These are phyloP conservation scores for Phytopythium montanum DNA, from an alignment of 352 stramenopile genomes.

Conservation along the genomic window DNA sequence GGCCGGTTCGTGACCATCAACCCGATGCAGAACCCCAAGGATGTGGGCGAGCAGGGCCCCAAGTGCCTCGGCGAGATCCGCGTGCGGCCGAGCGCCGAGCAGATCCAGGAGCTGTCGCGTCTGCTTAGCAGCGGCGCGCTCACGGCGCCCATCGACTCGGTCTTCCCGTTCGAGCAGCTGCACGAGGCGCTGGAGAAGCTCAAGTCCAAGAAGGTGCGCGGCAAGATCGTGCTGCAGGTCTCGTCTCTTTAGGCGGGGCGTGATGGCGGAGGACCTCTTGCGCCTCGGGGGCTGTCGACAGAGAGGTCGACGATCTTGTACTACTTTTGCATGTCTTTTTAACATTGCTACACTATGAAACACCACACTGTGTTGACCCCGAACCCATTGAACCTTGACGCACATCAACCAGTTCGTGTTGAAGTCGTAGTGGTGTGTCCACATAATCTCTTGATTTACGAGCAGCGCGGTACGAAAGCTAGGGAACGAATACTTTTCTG, in stretches of 20 bases:
- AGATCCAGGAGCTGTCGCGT: slow-evolving; percentile 33
- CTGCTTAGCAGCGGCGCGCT: slow-evolving; percentile 27
- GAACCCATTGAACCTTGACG: background rate
- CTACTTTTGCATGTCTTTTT: background rate
- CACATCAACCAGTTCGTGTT: background rate
- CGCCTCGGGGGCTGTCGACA: background rate
- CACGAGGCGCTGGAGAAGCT: slow-evolving; percentile 32
- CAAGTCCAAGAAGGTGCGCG: slow-evolving; percentile 29
- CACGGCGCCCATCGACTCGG: slow-evolving; percentile 29
- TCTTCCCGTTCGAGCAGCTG: slow-evolving; percentile 40
- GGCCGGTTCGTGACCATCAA: slow-evolving; percentile 26
- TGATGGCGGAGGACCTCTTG: background rate
- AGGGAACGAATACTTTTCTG: background rate
- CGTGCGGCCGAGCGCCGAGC: slow-evolving; percentile 15
- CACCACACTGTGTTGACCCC: background rate
- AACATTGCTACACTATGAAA: background rate
- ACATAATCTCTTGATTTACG: background rate
- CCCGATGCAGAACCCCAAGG: slow-evolving; percentile 24
- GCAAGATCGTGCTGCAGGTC: slow-evolving; percentile 51
- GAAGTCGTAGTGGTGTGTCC: background rate
- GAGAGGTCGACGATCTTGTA: background rate
- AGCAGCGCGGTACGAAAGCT: background rate
- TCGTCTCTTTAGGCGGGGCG: background rate
- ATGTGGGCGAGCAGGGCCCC: slow-evolving; percentile 33
- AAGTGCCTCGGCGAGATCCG: slow-evolving; percentile 26